Conservation (phyloP, 495 filamentous ascomycete genomes). For the Hypoxylon lienhwacheense region DNA sequence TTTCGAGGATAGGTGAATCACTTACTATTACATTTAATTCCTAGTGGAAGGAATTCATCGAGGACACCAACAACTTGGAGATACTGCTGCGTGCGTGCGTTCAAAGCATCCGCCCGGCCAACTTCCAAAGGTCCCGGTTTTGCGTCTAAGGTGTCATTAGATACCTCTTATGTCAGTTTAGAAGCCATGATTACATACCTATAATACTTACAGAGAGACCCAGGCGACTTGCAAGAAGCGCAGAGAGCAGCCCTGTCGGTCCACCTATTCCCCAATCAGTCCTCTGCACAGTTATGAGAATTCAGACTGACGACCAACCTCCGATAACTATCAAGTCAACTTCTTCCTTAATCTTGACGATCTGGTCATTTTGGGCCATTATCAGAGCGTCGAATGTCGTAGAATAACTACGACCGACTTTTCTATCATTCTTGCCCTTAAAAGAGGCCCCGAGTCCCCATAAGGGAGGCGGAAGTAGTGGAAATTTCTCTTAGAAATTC, state of each 20-base stretch:
- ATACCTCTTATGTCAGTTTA: not conserved
- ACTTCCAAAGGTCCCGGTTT: slow-evolving; percentile 30
- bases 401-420: no score
- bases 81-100: slow-evolving; percentile 36
- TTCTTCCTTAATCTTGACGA: slow-evolving; percentile 6
- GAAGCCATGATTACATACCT: slow-evolving; percentile 5
- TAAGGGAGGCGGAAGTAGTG: no score
- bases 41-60: slow-evolving; percentile 26
- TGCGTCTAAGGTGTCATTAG: slow-evolving; percentile 16
- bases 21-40: slow-evolving; percentile 38
- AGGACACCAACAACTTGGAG: slow-evolving; percentile 30
- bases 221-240: slow-evolving; percentile 23
- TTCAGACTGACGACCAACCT: slow-evolving; percentile 3
- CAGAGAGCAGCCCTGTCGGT: slow-evolving; percentile 33
- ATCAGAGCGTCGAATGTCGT: no score
- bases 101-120: slow-evolving; percentile 36
- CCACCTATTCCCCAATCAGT: slow-evolving; percentile 21
- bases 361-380: slow-evolving; percentile 16
- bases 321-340: slow-evolving; percentile 29
- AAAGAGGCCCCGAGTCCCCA: no score
- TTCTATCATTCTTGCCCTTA: no score
- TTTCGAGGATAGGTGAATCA: not conserved
- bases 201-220: slow-evolving; percentile 30
- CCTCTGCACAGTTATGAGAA: not conserved
- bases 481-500: not conserved